Base-by-base conservation (phyloP, 1,284 basidiomycete genomes). In the Cutaneotrichosporon mucoides region DNA sequence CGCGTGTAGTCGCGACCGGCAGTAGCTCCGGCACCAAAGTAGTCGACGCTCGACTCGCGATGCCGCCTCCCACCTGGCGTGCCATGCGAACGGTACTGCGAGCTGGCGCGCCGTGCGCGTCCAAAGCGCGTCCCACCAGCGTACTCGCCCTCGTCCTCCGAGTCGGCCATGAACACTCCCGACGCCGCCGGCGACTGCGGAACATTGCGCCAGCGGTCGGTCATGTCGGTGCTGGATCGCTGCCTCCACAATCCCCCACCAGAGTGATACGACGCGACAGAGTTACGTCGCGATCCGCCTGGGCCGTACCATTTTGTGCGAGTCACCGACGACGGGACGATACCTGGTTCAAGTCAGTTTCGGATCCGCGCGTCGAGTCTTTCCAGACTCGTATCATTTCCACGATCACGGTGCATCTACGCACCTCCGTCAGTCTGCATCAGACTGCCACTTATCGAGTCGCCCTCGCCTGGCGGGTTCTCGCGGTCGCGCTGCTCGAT, bases 281-380 rank as follows among this genome's bases (percentile, higher is more conserved):
- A 65, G 55, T 44, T 68, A 35, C 75, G 64, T 13, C 75, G 63
- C 16, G 72, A 73, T 8, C 61, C 60, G 1, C 61, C 72, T 49
- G 45, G 70, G 24, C 48, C 67, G 54, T 57, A 69, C 62, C 52
- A 70, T 58, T 43, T 69, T 6, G 61, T 71, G 24, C 71, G 63
- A 3, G 75, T 76, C 41, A 72, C 64, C 0, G 73, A 73, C 10
- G 71, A 72, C 11, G 75, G 73, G 16, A 64, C 63, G 48, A 74
- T 73, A 12, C 70, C 71, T 49, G 24, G 35, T 10, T 12, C 13
- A 13, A 48, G n/a, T 33, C 46, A 33, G 35, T n/a, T 34, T 16
- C 38, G 36, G 38, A 36, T 36, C 55, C 12, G 47, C 36, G 36
- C 36, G 11, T 34, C 47, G n/a, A 46, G n/a, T 24, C n/a, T 24